These are phyloP conservation scores for Monilinia laxa DNA, from an alignment of 2,329 filamentous ascomycete genomes.

Conservation along the genomic window DNA sequence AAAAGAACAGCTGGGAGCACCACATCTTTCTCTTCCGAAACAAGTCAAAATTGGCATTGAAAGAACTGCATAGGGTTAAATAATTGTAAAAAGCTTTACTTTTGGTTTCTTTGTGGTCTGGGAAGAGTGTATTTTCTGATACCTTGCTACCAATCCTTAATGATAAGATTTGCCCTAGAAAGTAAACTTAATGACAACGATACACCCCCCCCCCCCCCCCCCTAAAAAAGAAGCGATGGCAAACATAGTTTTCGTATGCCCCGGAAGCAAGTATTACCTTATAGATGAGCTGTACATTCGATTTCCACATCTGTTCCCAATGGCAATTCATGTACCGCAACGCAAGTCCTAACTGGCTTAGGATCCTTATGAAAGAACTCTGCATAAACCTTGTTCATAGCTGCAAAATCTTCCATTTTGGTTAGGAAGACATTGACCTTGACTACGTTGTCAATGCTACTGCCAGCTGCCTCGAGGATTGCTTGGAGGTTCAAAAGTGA, in stretches of 20 bases:
- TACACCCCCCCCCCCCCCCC: background rate
- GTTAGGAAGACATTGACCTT: constrained; percentile 68
- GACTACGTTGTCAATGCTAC: constrained; percentile 58
- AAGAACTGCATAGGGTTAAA: constrained; percentile 4
- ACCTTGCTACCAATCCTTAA: constrained; percentile 16
- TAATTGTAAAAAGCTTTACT: background rate
- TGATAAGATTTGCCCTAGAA: constrained; percentile 7
- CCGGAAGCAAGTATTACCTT: constrained; percentile 26
- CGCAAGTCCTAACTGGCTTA: constrained; percentile 52
- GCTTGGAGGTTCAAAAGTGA: constrained; percentile 58
- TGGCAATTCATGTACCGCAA: constrained; percentile 52
- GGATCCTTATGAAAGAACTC: constrained; percentile 48
- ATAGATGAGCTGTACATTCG: constrained; percentile 49
- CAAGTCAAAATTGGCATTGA: background rate
- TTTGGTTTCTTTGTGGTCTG: background rate
- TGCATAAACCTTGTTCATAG: constrained; percentile 57
- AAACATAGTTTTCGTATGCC: background rate
- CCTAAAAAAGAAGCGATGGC: background rate
- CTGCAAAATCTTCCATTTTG: constrained; percentile 62
- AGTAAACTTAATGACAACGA: constrained; percentile 5
- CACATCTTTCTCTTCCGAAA: constrained; percentile 17
- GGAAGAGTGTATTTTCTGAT: background rate
- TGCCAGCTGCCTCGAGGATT: constrained; percentile 61
- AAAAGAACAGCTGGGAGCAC: constrained; percentile 19
- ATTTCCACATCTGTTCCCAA: constrained; percentile 54